Base-by-base conservation (phyloP, 495 filamentous ascomycete species). In the Penicillium arizonense region DNA sequence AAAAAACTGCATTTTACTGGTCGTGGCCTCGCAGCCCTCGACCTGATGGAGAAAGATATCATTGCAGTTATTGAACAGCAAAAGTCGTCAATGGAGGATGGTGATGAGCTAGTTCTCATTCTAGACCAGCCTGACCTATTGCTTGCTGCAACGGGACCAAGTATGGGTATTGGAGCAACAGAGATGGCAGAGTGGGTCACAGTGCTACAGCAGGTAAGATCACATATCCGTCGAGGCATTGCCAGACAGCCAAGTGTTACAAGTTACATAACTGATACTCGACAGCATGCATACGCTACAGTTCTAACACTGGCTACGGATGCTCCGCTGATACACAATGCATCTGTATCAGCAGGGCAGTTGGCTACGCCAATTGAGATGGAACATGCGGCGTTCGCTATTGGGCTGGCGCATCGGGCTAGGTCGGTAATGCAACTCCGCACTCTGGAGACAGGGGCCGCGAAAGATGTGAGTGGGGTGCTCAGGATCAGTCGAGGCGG, bases 381-480 rank as follows among this genome's bases (percentile, higher is more conserved):
- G 34, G 78, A 86, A 44, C 87, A 91, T 67, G 79, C 88, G 8
- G 77, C 84, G 28, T 83, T 96, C 44, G 74, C 85, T 36, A 67
- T 89, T 50, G 79, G 77, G 3, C 56, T 89, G 59, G 88, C 86
- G n/a, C 90, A 96, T 68, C 75, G 84, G 60, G 90, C 94, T 9
- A 62, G 76, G 8, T 77, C 79, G 50, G 74, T 89, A 1, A 77
- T 92, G 64, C 84, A 88, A 54, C 69, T 92, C 24, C 77, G 90
- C 40, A 77, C 81, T 53, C 69, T 97, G 52, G 89, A 92, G 59
- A 96, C 90, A 0, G 93, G 93, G 1, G 79, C 83, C 13, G 94
- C 93, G 45, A 87, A 79, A 67, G 93, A 97, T 76, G 89, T 97
- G 21, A 96, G 88, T 73, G 93, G 94, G 8, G 89, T 96, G 33